A percentile compares a stretch with the other conserved stretches of the same genome.
phyloP scores from a whole-genome alignment of 257 asterid species.

The Capsicum rhomboideum region DNA sequence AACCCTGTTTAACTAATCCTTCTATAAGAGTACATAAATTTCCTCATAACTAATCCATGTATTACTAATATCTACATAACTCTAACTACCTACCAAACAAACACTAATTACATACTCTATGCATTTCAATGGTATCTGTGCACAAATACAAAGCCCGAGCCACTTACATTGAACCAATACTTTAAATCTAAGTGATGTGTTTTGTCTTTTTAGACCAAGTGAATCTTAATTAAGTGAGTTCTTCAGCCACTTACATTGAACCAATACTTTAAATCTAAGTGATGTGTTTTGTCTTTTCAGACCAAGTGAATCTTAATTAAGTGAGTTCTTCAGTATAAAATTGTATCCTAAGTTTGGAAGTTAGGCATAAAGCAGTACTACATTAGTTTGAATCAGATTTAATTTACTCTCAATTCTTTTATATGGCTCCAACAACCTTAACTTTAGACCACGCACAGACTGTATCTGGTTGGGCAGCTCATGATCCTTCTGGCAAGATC shows the following conservation, averaged over 20 bases:
- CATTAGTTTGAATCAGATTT: neutral
- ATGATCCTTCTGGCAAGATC: neutral
- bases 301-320: neutral
- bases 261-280: neutral
- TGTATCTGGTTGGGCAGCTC: slow-evolving; percentile 5
- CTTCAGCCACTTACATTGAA: neutral
- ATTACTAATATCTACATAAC: too few species aligned
- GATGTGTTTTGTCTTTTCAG: neutral
- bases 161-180: neutral
- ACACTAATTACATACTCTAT: too few species aligned
- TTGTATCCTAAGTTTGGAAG: neutral
- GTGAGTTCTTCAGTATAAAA: neutral
- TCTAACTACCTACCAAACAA: too few species aligned
- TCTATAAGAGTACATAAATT: too few species aligned
- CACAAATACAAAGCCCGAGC: too few species aligned
- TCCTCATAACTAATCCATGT: too few species aligned
- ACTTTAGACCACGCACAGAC: neutral
- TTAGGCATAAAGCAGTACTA: neutral
- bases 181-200: neutral
- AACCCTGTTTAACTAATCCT: too few species aligned
- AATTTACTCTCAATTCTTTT: too few species aligned
- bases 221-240: neutral
- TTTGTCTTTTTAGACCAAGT: neutral
- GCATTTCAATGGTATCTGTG: too few species aligned
- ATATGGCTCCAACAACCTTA: neutral